Evolutionary conservation across 768 basidiomycete species (phyloP).

Genomic region (Hortiboletus campestris): DNA sequence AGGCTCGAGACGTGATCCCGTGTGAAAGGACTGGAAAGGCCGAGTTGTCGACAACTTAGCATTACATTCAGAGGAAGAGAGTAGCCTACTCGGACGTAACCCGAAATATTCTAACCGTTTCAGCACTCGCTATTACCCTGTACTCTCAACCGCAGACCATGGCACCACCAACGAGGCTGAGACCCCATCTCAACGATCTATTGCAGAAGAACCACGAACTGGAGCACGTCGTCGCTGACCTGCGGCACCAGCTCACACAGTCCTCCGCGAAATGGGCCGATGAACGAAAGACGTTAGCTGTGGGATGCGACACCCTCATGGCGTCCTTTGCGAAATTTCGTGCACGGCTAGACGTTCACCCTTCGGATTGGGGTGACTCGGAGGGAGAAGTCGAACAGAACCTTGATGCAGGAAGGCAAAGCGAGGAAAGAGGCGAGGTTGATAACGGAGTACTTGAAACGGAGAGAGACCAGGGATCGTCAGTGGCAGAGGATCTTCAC

Average conservation of each 20-base stretch:
- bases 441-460: constrained; percentile 3
- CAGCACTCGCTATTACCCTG: neutral
- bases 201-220: constrained; percentile 30
- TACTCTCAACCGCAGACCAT: constrained; percentile 8
- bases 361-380: constrained; percentile 20
- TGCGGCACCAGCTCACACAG: constrained; percentile 29
- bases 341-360: constrained; percentile 22
- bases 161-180: constrained; percentile 24
- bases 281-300: constrained; percentile 24
- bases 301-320: constrained; percentile 27
- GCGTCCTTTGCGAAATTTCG: constrained; percentile 33
- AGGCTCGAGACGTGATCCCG: constrained; percentile 7
- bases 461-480: constrained; percentile 10
- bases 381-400: constrained; percentile 28
- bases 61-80: neutral
- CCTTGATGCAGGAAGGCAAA: constrained; percentile 10
- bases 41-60: neutral
- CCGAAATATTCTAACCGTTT: neutral
- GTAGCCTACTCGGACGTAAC: neutral
- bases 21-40: constrained; percentile 11
- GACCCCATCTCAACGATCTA: constrained; percentile 29
- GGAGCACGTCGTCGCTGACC: constrained; percentile 27
- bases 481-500: neutral
- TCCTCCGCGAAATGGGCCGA: constrained; percentile 30
- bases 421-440: constrained; percentile 17